Conservation (phyloP, 2,329 filamentous ascomycete species). For the Ascomycota sp. region DNA sequence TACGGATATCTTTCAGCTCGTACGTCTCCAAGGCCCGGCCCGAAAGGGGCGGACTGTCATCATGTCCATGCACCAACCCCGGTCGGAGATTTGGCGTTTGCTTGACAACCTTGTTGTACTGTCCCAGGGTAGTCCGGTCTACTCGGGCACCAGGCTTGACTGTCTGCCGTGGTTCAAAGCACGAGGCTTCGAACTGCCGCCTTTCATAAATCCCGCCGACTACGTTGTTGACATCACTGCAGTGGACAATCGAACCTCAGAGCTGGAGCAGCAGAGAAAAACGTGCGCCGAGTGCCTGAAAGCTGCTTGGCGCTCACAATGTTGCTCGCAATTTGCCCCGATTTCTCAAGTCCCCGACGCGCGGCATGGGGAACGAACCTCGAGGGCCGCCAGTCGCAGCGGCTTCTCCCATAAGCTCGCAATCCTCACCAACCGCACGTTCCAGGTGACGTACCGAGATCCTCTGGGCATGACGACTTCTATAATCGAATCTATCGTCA, state of each 20-base stretch:
- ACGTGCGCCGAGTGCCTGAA: slow-evolving; percentile 41
- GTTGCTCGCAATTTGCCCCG: slow-evolving; percentile 7
- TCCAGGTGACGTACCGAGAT: slow-evolving; percentile 55
- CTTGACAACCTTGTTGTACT: slow-evolving; percentile 55
- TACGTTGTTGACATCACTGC: slow-evolving; percentile 57
- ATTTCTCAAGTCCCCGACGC: slow-evolving; percentile 3
- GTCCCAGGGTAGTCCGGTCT: slow-evolving; percentile 46
- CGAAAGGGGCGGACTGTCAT: slow-evolving; percentile 50
- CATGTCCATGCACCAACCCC: slow-evolving; percentile 56
- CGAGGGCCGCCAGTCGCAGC: slow-evolving; percentile 20
- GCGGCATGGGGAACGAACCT: slow-evolving; percentile 5
- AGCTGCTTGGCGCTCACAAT: slow-evolving; percentile 32
- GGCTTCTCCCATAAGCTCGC: slow-evolving; percentile 39
- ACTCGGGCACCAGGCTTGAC: slow-evolving; percentile 36
- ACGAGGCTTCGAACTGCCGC: slow-evolving; percentile 39
- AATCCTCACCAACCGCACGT: slow-evolving; percentile 47
- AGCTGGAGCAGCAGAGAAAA: slow-evolving; percentile 39
- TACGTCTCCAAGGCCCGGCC: slow-evolving; percentile 48
- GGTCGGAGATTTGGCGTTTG: slow-evolving; percentile 61
- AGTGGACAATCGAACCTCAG: slow-evolving; percentile 48
- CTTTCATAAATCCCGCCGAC: slow-evolving; percentile 62
- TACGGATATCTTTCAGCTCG: slow-evolving; percentile 54
- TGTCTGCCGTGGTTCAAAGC: slow-evolving; percentile 44
- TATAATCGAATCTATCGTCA: slow-evolving; percentile 46
- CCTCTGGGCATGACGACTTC: slow-evolving; percentile 56